phyloP scores from a whole-genome alignment of 768 basidiomycete species.

The Lepiota brunneoincarnata region DNA sequence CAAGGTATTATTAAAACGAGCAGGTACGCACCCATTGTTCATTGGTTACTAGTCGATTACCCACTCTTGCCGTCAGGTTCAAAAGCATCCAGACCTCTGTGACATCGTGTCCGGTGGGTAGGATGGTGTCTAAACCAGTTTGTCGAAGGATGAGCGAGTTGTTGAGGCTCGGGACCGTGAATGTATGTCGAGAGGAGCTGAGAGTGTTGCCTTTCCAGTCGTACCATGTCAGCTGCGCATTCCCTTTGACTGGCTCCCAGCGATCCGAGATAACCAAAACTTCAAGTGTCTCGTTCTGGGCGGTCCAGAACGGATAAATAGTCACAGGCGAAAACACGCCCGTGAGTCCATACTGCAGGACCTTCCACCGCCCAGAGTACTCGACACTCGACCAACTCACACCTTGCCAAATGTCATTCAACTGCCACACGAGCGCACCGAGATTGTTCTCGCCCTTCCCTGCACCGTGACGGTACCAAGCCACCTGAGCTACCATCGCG shows the following conservation, averaged over 20 bases:
- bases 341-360: conserved; percentile 49
- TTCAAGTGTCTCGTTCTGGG: conserved; percentile 43
- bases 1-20: neutral
- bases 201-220: conserved; percentile 48
- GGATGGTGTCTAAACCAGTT: conserved; percentile 39
- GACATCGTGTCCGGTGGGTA: conserved; percentile 39
- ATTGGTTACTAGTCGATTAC: conserved; percentile 38
- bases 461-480: conserved; percentile 59
- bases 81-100: conserved; percentile 50
- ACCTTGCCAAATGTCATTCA: conserved; percentile 62
- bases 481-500: conserved; percentile 57
- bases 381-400: conserved; percentile 55
- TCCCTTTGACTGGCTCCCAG: conserved; percentile 43
- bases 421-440: conserved; percentile 57
- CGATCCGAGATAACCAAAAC: conserved; percentile 52
- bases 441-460: conserved; percentile 57
- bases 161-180: conserved; percentile 47
- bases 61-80: conserved; percentile 44
- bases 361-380: conserved; percentile 60
- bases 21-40: conserved; percentile 47
- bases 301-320: conserved; percentile 57
- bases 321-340: conserved; percentile 43
- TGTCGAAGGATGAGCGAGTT: conserved; percentile 41
- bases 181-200: conserved; percentile 32
- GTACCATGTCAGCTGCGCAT: conserved; percentile 54